phyloP scores from a whole-genome alignment of 345 rosid genomes.

The Eucalyptus sideroxylon region DNA sequence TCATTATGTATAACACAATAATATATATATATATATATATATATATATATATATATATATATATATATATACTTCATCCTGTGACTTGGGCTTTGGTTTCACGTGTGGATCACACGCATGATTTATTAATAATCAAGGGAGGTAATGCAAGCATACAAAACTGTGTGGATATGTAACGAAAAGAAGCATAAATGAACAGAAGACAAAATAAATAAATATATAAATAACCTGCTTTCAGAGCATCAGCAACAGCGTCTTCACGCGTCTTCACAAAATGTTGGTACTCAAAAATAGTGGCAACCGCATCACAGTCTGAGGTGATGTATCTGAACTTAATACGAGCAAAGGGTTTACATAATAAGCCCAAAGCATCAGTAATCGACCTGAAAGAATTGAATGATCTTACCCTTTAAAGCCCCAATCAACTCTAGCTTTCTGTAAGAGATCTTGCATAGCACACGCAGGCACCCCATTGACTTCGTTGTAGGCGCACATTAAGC shows the following conservation, averaged over 20 bases:
- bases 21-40: no score
- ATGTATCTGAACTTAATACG: constrained; percentile 44
- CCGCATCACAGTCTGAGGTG: constrained; percentile 95
- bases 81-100: background rate
- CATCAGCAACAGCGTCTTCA: constrained; percentile 72
- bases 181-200: background rate
- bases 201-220: background rate
- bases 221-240: constrained; percentile 66
- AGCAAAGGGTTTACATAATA: background rate
- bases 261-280: constrained; percentile 55
- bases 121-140: background rate
- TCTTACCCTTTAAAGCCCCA: constrained; percentile 86
- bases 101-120: background rate
- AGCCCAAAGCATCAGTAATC: background rate
- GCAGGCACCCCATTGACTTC: constrained; percentile 85
- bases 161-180: background rate
- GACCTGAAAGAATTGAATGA: background rate
- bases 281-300: constrained; percentile 67
- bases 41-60: no score
- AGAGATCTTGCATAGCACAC: constrained; percentile 56
- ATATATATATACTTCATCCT: background rate
- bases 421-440: constrained; percentile 56
- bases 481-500: constrained; percentile 95
- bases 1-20: background rate
- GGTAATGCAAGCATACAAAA: background rate